phyloP scores from a whole-genome alignment of 768 basidiomycete species.

The Lactarius pseudohatsudake region DNA sequence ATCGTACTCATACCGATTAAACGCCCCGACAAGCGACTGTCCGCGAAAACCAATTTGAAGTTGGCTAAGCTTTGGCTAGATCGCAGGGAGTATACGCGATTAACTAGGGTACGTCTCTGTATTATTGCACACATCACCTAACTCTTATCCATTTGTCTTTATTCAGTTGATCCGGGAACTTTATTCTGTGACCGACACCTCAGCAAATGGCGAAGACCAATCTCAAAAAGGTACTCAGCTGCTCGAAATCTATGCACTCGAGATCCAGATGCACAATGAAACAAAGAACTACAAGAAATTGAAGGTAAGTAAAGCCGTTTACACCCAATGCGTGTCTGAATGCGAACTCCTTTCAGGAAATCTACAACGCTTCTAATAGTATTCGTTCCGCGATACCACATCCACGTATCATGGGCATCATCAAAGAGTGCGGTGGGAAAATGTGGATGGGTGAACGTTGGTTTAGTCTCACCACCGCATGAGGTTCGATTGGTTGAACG shows the following conservation, averaged over 20 bases:
- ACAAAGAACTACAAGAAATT: slow-evolving; percentile 94
- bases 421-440: slow-evolving; percentile 98
- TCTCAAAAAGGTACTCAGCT: slow-evolving; percentile 94
- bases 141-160: background rate
- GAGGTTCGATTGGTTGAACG: slow-evolving; percentile 9
- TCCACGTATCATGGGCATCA: slow-evolving; percentile 97
- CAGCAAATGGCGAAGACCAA: slow-evolving; percentile 70
- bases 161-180: slow-evolving; percentile 74
- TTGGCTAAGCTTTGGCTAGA: slow-evolving; percentile 97
- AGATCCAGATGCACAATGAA: slow-evolving; percentile 99
- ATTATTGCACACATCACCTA: background rate
- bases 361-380: slow-evolving; percentile 91
- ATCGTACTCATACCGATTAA: background rate
- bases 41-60: slow-evolving; percentile 95
- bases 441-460: slow-evolving; percentile 99
- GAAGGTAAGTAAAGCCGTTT: slow-evolving; percentile 52
- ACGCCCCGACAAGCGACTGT: slow-evolving; percentile 62
- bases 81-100: slow-evolving; percentile 81
- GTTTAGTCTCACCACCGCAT: slow-evolving; percentile 30
- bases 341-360: slow-evolving; percentile 59
- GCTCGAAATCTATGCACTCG: slow-evolving; percentile 95
- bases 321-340: background rate
- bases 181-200: slow-evolving; percentile 60
- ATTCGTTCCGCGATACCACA: slow-evolving; percentile 97
- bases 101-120: slow-evolving; percentile 62